Percentiles rank a stretch among this genome's conserved stretches.
phyloP scores from a whole-genome alignment of 441 rosid genomes.

The Eruca vesicaria region DNA sequence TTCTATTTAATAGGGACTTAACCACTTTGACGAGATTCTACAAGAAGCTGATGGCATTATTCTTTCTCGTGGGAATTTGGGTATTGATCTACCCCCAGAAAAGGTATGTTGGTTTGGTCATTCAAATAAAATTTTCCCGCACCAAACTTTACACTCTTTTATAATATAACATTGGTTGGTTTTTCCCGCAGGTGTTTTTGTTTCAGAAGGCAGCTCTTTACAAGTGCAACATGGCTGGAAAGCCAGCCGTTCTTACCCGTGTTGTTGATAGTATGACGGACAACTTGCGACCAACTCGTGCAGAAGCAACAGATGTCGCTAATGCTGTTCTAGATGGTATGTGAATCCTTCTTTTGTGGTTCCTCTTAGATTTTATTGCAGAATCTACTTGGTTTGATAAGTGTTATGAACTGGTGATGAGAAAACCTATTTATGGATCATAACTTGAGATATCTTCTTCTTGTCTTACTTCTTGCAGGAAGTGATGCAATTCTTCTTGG shows the following conservation, averaged over 20 bases:
- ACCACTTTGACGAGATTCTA: constrained; percentile 95
- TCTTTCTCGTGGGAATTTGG: constrained; percentile 98
- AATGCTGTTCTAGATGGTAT: constrained; percentile 97
- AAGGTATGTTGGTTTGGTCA: constrained; percentile 52
- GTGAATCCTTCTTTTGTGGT: background rate
- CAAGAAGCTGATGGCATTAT: constrained; percentile 99
- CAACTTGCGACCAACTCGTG: constrained; percentile 98
- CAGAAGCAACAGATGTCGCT: constrained; percentile 99
- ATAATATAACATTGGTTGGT: background rate
- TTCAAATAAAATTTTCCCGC: background rate
- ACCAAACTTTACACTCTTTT: constrained; percentile 1
- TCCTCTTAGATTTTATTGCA: background rate
- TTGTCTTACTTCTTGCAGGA: constrained; percentile 46
- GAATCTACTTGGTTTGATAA: background rate
- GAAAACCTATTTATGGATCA: background rate
- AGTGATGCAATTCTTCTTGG: constrained; percentile 99
- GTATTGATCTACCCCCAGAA: constrained; percentile 98
- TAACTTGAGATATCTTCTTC: background rate
- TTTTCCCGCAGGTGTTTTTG: constrained; percentile 67
- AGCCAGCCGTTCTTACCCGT: constrained; percentile 96
- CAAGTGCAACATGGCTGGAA: constrained; percentile 99
- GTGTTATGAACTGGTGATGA: background rate
- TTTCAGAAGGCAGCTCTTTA: constrained; percentile 96
- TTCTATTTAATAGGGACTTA: constrained; percentile 59
- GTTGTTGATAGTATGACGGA: constrained; percentile 99